These are phyloP conservation scores for Exophiala aquamarina DNA, from an alignment of 2,329 filamentous ascomycete species.

Conservation along the genomic window DNA sequence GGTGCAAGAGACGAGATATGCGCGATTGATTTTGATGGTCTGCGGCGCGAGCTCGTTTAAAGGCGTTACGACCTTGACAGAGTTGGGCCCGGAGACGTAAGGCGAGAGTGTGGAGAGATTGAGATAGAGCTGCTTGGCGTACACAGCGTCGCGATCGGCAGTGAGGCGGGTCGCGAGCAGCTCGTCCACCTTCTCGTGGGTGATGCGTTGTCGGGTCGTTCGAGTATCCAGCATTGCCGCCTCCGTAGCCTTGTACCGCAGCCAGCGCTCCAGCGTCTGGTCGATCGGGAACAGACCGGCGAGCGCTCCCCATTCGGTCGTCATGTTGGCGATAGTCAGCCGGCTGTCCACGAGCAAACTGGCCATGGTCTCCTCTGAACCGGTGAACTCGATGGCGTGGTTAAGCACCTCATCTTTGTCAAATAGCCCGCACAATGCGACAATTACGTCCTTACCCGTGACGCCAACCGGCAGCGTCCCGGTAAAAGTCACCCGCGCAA, in stretches of 20 bases:
- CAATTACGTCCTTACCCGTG: slow-evolving; percentile 90
- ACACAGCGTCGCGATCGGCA: slow-evolving; percentile 75
- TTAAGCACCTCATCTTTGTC: slow-evolving; percentile 87
- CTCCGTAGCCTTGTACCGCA: slow-evolving; percentile 72
- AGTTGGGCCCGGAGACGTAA: slow-evolving; percentile 84
- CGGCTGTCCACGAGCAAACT: slow-evolving; percentile 72
- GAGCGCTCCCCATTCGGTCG: slow-evolving; percentile 44
- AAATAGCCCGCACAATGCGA: slow-evolving; percentile 83
- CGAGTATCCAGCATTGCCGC: slow-evolving; percentile 59
- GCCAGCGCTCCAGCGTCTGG: slow-evolving; percentile 67
- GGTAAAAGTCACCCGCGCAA: slow-evolving; percentile 76
- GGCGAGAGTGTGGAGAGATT: slow-evolving; percentile 82
- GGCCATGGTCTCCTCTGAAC: slow-evolving; percentile 72
- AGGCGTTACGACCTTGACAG: slow-evolving; percentile 82
- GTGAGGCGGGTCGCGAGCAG: slow-evolving; percentile 65
- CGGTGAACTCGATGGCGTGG: slow-evolving; percentile 84
- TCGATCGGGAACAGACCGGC: slow-evolving; percentile 81
- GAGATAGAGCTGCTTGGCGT: slow-evolving; percentile 80
- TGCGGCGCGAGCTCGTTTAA: slow-evolving; percentile 70
- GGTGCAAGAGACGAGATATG: slow-evolving; percentile 87
- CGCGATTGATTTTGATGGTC: slow-evolving; percentile 76
- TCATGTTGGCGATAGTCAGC: slow-evolving; percentile 55
- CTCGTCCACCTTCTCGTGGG: slow-evolving; percentile 70
- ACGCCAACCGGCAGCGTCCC: slow-evolving; percentile 76
- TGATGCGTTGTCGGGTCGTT: slow-evolving; percentile 59